Evolutionary conservation across 306 rosid species (phyloP).

Genomic region (Quercus variabilis): DNA sequence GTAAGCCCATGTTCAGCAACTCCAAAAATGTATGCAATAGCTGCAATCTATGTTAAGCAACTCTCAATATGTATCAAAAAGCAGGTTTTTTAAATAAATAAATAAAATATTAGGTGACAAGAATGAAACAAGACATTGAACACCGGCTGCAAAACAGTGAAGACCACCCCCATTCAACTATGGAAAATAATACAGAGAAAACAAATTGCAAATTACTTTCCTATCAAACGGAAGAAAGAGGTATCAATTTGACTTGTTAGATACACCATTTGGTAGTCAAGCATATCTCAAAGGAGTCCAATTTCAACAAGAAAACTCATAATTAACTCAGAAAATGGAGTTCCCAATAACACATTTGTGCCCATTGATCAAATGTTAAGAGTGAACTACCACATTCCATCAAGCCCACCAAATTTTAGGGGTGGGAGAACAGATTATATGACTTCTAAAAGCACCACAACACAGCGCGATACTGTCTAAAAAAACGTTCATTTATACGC

Average conservation of each 20-base stretch:
- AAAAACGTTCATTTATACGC: neutral
- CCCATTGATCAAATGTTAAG: neutral
- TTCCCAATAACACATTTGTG: neutral
- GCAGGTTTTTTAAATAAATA: neutral
- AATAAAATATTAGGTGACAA: neutral
- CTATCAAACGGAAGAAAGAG: neutral
- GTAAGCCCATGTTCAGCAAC: no score
- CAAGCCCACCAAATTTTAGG: neutral
- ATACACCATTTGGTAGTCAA: neutral
- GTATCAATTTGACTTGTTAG: neutral
- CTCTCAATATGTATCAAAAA: neutral
- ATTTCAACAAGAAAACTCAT: neutral
- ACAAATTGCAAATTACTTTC: neutral
- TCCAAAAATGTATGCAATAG: no score
- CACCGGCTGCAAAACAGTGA: neutral
- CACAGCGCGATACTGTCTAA: neutral
- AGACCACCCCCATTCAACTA: neutral
- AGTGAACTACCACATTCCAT: neutral
- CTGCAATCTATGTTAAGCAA: neutral
- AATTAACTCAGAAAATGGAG: neutral
- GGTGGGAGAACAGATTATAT: neutral
- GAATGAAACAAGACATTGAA: neutral
- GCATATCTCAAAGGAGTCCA: neutral
- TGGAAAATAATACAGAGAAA: neutral
- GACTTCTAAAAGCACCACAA: neutral